Evolutionary conservation across 805 yeast genomes (phyloP).

Genomic region (Maudiozyma barnettii): DNA sequence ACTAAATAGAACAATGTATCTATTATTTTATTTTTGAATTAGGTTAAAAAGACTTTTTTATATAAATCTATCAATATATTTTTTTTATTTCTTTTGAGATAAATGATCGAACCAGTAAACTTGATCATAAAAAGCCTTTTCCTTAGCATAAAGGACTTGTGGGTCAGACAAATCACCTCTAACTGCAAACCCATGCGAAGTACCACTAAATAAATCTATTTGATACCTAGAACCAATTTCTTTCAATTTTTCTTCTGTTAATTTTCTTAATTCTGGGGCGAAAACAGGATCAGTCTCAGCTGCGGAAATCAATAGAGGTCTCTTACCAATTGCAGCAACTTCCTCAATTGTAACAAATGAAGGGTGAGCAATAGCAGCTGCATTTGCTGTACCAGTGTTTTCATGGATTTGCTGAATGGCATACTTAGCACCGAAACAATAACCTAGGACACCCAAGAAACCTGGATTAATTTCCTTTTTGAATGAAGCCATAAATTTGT

Average conservation of each 20-base stretch:
- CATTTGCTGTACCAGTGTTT: constrained; percentile 36
- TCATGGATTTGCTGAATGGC: constrained; percentile 40
- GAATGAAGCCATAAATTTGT: constrained; percentile 37
- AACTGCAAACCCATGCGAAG: constrained; percentile 67
- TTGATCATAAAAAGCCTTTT: constrained; percentile 44
- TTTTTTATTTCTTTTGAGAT: constrained; percentile 2
- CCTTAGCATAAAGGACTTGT: constrained; percentile 51
- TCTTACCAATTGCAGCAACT: constrained; percentile 40
- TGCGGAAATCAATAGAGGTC: constrained; percentile 61
- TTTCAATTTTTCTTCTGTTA: constrained; percentile 49
- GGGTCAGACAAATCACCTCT: constrained; percentile 62
- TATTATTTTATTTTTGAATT: too few relatives aligned
- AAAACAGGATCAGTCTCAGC: constrained; percentile 64
- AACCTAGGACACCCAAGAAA: constrained; percentile 55
- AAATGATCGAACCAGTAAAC: constrained; percentile 25
- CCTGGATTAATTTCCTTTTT: constrained; percentile 37
- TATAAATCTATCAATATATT: background rate
- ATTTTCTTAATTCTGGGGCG: constrained; percentile 51
- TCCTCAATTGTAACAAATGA: constrained; percentile 61
- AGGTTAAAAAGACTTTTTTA: background rate
- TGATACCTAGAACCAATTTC: constrained; percentile 49
- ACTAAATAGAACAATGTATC: background rate
- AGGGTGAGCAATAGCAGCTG: constrained; percentile 78
- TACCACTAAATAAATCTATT: constrained; percentile 53
- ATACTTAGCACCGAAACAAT: constrained; percentile 79